Evolutionary conservation across 306 rosid species (phyloP).

Genomic region (Oemleria cerasiformis): DNA sequence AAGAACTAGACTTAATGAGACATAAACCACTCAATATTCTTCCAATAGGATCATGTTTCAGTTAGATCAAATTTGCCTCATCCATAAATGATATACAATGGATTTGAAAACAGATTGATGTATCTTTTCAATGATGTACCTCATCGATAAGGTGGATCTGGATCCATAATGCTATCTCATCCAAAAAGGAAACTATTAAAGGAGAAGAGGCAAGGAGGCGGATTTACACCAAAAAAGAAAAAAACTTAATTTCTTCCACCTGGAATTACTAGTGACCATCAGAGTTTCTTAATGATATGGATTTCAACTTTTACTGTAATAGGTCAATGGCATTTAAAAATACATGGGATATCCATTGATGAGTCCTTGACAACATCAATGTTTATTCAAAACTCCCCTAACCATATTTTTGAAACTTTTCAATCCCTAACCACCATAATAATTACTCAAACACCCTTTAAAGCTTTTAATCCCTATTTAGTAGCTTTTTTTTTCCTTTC

Average conservation of each 20-base stretch:
- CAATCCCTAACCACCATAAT: no score
- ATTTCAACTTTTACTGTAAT: background rate
- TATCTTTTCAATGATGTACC: background rate
- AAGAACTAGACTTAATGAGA: conserved; percentile 1
- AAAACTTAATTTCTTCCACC: background rate
- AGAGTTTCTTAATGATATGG: background rate
- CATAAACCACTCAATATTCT: background rate
- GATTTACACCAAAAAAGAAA: background rate
- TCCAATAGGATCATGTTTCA: background rate
- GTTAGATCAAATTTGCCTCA: background rate
- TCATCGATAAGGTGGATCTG: background rate
- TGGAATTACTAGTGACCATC: background rate
- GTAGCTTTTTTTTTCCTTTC: no score
- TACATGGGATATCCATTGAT: no score
- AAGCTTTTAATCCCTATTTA: no score
- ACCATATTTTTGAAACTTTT: no score
- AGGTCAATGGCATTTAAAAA: no score
- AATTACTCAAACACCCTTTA: no score
- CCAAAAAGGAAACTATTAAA: background rate
- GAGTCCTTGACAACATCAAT: no score
- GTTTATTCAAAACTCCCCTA: no score
- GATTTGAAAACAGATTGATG: background rate
- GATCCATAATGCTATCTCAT: background rate
- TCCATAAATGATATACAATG: conserved; percentile 6
- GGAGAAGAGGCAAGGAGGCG: no score